Conservation (phyloP, 495 filamentous ascomycete species). For the Lepidopterella palustris region DNA sequence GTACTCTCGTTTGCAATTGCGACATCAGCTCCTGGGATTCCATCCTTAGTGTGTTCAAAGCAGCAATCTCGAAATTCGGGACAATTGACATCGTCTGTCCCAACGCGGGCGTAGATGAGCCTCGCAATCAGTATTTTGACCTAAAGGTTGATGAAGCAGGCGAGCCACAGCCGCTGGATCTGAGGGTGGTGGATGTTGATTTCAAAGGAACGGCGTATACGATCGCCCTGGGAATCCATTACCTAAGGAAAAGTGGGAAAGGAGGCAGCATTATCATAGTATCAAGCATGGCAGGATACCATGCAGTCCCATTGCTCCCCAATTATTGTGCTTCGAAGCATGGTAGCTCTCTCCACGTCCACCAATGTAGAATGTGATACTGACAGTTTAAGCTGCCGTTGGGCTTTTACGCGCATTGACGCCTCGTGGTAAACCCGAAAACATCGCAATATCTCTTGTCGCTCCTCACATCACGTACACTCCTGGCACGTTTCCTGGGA, state of each 20-base stretch:
- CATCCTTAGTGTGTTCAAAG: not conserved
- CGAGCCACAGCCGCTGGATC: not conserved
- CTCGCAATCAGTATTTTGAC: not conserved
- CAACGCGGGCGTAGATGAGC: not conserved
- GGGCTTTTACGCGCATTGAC: not conserved
- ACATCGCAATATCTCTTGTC: not conserved
- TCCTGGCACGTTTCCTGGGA: not conserved
- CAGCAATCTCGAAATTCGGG: not conserved
- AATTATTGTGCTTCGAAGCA: not conserved
- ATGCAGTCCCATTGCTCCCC: not conserved
- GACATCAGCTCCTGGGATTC: not conserved
- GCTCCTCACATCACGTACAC: not conserved
- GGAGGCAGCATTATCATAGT: not conserved
- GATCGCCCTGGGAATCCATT: not conserved
- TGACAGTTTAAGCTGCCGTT: not conserved
- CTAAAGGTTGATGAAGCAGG: not conserved
- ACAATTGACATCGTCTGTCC: not conserved
- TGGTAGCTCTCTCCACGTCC: not conserved
- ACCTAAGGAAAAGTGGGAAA: not conserved
- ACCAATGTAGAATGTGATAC: not conserved
- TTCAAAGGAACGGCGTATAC: not conserved
- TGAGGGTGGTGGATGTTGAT: not conserved
- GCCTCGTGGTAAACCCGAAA: not conserved
- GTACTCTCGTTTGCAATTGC: not conserved
- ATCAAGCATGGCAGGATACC: not conserved